Conservation (phyloP, 768 basidiomycete species). For the Tricholoma matsutake region DNA sequence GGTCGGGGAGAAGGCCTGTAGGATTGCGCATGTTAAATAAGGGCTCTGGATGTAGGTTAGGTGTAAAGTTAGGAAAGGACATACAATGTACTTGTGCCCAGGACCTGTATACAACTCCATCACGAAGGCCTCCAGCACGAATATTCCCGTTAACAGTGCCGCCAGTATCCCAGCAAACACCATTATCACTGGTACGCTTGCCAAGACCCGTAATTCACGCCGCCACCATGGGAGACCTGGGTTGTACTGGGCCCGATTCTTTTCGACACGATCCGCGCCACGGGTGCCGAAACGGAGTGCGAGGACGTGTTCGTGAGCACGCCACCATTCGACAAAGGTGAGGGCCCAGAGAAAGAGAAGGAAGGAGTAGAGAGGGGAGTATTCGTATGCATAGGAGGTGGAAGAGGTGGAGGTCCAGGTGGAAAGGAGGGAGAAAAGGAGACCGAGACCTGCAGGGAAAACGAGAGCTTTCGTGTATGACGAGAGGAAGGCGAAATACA, state of each 20-base stretch:
- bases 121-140: constrained; percentile 88
- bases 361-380: constrained; percentile 73
- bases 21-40: neutral
- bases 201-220: constrained; percentile 63
- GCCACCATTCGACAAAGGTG: constrained; percentile 90
- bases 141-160: constrained; percentile 74
- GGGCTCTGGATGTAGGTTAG: neutral
- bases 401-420: constrained; percentile 59
- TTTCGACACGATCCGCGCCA: constrained; percentile 75
- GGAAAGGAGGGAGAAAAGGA: constrained; percentile 65
- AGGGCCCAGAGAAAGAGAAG: constrained; percentile 82
- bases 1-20: constrained; percentile 77
- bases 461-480: constrained; percentile 79
- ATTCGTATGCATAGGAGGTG: constrained; percentile 68
- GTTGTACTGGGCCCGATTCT: constrained; percentile 57
- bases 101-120: constrained; percentile 87
- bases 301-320: constrained; percentile 79
- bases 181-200: constrained; percentile 69
- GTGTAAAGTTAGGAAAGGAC: constrained; percentile 24
- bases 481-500: constrained; percentile 88
- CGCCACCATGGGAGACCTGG: constrained; percentile 69
- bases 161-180: constrained; percentile 70
- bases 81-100: constrained; percentile 72
- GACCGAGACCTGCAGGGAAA: constrained; percentile 71
- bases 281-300: constrained; percentile 80